phyloP scores from a whole-genome alignment of 2,329 filamentous ascomycete genomes.

The Ophiostoma sp. region DNA sequence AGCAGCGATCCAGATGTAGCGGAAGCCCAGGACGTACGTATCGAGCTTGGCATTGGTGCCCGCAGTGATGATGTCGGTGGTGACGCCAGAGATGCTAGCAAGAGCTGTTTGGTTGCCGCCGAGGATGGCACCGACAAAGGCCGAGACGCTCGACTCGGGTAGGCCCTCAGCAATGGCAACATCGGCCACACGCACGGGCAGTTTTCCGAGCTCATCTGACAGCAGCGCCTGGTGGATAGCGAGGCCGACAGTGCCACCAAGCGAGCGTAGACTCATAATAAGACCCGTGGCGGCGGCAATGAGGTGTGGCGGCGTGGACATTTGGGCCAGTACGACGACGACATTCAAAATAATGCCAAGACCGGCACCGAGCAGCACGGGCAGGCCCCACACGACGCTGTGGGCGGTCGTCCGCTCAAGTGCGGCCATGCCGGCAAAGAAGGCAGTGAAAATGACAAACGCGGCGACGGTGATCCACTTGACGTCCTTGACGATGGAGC shows the following conservation, averaged over 20 bases:
- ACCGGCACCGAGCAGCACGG: background rate
- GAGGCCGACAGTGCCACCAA: background rate
- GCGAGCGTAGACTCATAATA: background rate
- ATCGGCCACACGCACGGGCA: background rate
- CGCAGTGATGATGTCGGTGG: background rate
- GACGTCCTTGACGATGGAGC: background rate
- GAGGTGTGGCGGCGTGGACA: background rate
- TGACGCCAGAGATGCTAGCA: background rate
- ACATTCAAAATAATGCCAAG: background rate
- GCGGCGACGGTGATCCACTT: background rate
- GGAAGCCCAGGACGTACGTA: background rate
- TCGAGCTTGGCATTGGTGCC: background rate
- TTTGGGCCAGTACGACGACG: background rate
- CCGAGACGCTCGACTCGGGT: background rate
- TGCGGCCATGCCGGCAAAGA: background rate
- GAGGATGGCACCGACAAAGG: background rate
- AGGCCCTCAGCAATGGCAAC: background rate
- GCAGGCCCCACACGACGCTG: background rate
- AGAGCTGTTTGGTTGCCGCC: background rate
- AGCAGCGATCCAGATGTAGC: background rate
- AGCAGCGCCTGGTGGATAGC: background rate
- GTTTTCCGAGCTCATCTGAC: background rate
- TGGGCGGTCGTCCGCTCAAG: background rate
- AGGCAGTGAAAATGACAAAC: background rate
- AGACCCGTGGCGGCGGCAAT: background rate